These are phyloP conservation scores for Psophocarpus tetragonolobus DNA, from an alignment of 306 rosid species.

Conservation along the genomic window DNA sequence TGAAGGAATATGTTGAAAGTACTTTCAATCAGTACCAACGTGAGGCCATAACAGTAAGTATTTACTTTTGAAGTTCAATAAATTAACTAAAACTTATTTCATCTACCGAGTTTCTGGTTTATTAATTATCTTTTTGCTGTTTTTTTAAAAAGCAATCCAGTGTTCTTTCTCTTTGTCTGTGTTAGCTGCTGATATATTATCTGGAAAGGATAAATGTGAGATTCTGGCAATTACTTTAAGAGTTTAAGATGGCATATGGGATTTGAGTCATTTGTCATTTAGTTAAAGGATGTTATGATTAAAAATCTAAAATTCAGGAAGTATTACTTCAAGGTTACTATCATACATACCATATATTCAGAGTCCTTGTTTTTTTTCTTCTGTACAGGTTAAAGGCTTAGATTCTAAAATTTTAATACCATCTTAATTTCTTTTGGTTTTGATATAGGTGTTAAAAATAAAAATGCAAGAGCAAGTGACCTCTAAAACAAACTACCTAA, in stretches of 20 bases:
- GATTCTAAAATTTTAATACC: background rate
- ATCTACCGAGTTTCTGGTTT: background rate
- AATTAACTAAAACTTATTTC: slow-evolving; percentile 4
- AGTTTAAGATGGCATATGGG: slow-evolving; percentile 16
- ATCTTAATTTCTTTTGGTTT: background rate
- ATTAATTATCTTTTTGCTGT: background rate
- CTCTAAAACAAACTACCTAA: background rate
- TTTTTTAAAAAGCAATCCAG: background rate
- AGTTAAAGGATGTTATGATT: slow-evolving; percentile 8
- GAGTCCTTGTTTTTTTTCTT: background rate
- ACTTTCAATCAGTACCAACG: slow-evolving; percentile 79
- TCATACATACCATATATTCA: background rate
- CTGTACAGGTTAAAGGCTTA: background rate
- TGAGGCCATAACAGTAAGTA: slow-evolving; percentile 78
- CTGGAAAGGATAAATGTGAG: slow-evolving; percentile 15
- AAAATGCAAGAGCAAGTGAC: background rate
- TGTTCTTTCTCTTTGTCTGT: background rate
- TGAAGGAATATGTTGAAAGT: slow-evolving; percentile 65
- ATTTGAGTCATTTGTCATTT: slow-evolving; percentile 17
- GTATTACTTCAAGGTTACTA: background rate
- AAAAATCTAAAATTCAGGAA: slow-evolving; percentile 23
- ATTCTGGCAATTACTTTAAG: background rate
- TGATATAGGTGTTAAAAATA: background rate
- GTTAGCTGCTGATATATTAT: background rate
- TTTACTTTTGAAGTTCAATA: background rate